A percentile compares a stretch with the other conserved stretches of the same genome.
phyloP scores from a whole-genome alignment of 352 stramenopile genomes.

The Phytophthora idaei region DNA sequence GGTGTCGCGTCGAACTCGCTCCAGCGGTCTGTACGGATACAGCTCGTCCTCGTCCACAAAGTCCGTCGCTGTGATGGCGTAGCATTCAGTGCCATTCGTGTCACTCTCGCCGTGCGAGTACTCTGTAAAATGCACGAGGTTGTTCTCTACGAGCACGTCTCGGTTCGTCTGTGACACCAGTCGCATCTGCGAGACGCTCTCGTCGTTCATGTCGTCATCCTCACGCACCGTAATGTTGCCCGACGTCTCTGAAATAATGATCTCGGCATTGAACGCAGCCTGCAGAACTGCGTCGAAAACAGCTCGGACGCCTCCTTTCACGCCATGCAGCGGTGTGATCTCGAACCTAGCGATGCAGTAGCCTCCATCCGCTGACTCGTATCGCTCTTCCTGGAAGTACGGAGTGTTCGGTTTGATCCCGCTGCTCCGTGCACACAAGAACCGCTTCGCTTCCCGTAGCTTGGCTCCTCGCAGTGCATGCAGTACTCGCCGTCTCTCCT shows the following conservation, averaged over 20 bases:
- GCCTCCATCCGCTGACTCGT: constrained; percentile 46
- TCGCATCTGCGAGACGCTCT: constrained; percentile 46
- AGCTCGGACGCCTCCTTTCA: constrained; percentile 43
- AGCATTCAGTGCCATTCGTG: constrained; percentile 28
- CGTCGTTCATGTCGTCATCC: constrained; percentile 60
- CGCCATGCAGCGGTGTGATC: constrained; percentile 42
- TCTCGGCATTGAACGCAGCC: constrained; percentile 60
- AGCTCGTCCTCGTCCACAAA: constrained; percentile 52
- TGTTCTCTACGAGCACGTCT: constrained; percentile 40
- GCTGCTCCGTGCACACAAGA: constrained; percentile 35
- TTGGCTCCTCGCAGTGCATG: constrained; percentile 33
- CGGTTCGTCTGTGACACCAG: constrained; percentile 42
- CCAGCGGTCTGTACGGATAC: constrained; percentile 48
- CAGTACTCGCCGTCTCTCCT: constrained; percentile 25
- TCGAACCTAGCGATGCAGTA: constrained; percentile 53
- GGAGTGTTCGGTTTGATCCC: constrained; percentile 27
- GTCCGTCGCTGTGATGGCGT: constrained; percentile 41
- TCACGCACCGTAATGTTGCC: constrained; percentile 72
- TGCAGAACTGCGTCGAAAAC: constrained; percentile 56
- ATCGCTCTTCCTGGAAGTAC: constrained; percentile 46
- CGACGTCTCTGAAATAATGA: constrained; percentile 64
- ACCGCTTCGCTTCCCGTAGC: constrained; percentile 33
- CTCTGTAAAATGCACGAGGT: constrained; percentile 41
- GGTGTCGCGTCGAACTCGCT: constrained; percentile 45
- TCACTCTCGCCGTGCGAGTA: constrained; percentile 17